These are phyloP conservation scores for Chalciporus pseudorubinellus DNA, from an alignment of 768 basidiomycete genomes.

Conservation along the genomic window DNA sequence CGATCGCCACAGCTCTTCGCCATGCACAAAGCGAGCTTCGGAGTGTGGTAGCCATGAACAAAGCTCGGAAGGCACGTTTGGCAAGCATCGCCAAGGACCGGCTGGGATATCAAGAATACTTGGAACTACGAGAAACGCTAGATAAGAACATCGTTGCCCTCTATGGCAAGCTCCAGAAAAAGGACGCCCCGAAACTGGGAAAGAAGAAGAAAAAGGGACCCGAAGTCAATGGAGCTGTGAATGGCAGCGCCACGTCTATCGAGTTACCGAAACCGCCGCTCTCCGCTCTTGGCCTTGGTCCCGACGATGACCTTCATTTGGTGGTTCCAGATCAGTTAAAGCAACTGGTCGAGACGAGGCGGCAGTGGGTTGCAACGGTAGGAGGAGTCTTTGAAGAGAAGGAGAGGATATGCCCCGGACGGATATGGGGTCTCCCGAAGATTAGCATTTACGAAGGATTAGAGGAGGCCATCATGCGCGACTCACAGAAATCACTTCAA, in stretches of 20 bases:
- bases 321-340: constrained; percentile 65
- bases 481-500: constrained; percentile 28
- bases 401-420: constrained; percentile 60
- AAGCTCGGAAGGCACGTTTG: constrained; percentile 74
- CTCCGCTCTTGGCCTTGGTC: constrained; percentile 66
- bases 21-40: constrained; percentile 83
- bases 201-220: constrained; percentile 73
- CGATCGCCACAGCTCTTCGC: constrained; percentile 86
- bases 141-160: constrained; percentile 78
- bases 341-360: constrained; percentile 71
- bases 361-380: constrained; percentile 75
- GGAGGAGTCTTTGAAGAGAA: constrained; percentile 75
- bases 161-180: constrained; percentile 81
- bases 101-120: constrained; percentile 89
- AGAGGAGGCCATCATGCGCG: constrained; percentile 56
- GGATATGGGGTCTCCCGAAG: constrained; percentile 76
- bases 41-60: constrained; percentile 76
- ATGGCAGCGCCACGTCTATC: constrained; percentile 30
- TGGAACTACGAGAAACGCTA: constrained; percentile 78
- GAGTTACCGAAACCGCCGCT: constrained; percentile 59
- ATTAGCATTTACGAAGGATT: constrained; percentile 75
- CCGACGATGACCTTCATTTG: constrained; percentile 63
- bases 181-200: constrained; percentile 64
- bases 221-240: constrained; percentile 33
- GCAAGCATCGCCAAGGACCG: constrained; percentile 77